Evolutionary conservation across 805 yeast species (phyloP).

Genomic region (Saccharomycopsis guyanensis): DNA sequence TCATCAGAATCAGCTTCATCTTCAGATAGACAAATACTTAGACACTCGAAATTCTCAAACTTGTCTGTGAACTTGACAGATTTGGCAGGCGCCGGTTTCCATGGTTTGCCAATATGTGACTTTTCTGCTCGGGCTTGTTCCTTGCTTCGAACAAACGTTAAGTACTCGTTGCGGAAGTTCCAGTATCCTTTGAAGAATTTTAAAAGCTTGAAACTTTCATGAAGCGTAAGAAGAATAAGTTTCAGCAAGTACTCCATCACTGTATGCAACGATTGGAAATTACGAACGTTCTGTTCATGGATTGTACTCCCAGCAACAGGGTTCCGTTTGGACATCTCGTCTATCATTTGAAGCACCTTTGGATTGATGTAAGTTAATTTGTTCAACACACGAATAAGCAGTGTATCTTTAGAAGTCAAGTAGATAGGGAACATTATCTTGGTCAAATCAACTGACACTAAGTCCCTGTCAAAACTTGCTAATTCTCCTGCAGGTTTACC

Average conservation of each 20-base stretch:
- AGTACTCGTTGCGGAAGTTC: constrained; percentile 18
- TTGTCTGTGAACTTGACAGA: constrained; percentile 1
- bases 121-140: constrained; percentile 10
- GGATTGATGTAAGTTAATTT: constrained; percentile 14
- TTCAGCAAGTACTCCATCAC: constrained; percentile 11
- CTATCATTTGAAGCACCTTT: neutral
- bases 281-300: constrained; percentile 4
- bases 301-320: neutral
- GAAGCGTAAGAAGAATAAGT: constrained; percentile 12
- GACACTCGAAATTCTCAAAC: constrained; percentile 16
- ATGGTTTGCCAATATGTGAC: neutral
- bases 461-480: neutral
- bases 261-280: constrained; percentile 4
- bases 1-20: constrained; percentile 12
- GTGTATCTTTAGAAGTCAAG: constrained; percentile 9
- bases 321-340: neutral
- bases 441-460: neutral
- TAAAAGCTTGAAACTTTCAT: constrained; percentile 17
- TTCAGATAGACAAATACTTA: constrained; percentile 19
- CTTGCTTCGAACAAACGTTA: constrained; percentile 8
- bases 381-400: constrained; percentile 5
- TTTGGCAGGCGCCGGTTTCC: neutral
- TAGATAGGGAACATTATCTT: constrained; percentile 8
- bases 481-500: neutral
- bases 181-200: constrained; percentile 19